phyloP scores from a whole-genome alignment of 768 basidiomycete species.

The Amanita subjunquillea region DNA sequence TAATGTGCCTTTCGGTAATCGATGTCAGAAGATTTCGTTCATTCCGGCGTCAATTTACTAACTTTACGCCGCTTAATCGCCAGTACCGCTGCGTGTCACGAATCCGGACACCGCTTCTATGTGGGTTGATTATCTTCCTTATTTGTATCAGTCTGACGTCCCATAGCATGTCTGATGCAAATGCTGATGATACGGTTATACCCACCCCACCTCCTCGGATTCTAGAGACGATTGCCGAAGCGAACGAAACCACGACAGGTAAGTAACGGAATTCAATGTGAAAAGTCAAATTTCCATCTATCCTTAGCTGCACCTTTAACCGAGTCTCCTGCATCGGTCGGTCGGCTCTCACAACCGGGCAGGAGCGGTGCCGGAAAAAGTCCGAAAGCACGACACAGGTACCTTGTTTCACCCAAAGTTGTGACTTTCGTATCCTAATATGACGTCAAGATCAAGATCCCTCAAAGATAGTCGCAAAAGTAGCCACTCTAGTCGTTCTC shows the following conservation, averaged over 20 bases:
- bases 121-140: slow-evolving; percentile 15
- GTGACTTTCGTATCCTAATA: background rate
- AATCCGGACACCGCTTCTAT: slow-evolving; percentile 31
- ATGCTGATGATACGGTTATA: slow-evolving; percentile 9
- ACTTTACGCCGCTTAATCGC: background rate
- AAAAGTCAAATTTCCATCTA: background rate
- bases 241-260: slow-evolving; percentile 2
- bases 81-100: slow-evolving; percentile 18
- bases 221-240: slow-evolving; percentile 6
- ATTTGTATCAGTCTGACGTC: background rate
- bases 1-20: slow-evolving; percentile 35
- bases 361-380: background rate
- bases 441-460: background rate
- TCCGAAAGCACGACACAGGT: background rate
- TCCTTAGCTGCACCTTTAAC: background rate
- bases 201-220: background rate
- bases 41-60: slow-evolving; percentile 3
- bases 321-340: slow-evolving; percentile 1
- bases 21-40: slow-evolving; percentile 19
- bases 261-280: background rate
- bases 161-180: slow-evolving; percentile 9
- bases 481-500: background rate
- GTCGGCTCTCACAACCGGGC: background rate
- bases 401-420: background rate
- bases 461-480: background rate